phyloP scores from a whole-genome alignment of 2,329 filamentous ascomycete species.

The Diaporthe ilicicola region DNA sequence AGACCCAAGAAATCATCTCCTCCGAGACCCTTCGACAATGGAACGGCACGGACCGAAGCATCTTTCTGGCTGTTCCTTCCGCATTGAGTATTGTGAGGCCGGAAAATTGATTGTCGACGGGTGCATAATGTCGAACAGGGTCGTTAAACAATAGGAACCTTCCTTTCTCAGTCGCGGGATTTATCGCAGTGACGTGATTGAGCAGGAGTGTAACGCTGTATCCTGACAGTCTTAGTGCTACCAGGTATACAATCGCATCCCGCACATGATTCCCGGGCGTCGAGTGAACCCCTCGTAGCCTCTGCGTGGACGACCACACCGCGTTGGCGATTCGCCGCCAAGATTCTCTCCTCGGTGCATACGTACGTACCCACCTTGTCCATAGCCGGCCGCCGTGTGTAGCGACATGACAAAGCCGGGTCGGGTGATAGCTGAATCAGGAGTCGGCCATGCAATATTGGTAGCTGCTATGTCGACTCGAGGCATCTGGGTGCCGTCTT shows the following conservation, averaged over 20 bases:
- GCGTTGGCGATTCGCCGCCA: background rate
- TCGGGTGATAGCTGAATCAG: background rate
- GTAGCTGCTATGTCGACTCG: background rate
- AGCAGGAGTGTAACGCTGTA: background rate
- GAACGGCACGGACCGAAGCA: too few relatives aligned
- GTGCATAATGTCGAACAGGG: background rate
- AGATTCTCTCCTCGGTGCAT: background rate
- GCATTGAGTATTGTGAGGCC: background rate
- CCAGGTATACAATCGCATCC: background rate
- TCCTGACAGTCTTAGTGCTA: too few relatives aligned
- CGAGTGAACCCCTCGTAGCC: background rate
- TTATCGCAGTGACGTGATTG: background rate
- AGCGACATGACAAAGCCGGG: background rate
- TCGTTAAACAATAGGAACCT: background rate
- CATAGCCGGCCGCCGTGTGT: background rate
- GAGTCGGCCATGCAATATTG: background rate
- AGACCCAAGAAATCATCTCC: background rate
- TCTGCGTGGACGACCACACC: too few relatives aligned
- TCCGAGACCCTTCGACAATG: background rate
- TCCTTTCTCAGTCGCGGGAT: too few relatives aligned
- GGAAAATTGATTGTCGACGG: too few relatives aligned
- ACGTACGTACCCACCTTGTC: background rate
- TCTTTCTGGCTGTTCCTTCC: background rate
- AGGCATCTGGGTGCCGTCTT: background rate
- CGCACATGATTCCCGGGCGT: too few relatives aligned